Conservation (phyloP, 176 grass and related monocot species). For the Oryza meridionalis region DNA sequence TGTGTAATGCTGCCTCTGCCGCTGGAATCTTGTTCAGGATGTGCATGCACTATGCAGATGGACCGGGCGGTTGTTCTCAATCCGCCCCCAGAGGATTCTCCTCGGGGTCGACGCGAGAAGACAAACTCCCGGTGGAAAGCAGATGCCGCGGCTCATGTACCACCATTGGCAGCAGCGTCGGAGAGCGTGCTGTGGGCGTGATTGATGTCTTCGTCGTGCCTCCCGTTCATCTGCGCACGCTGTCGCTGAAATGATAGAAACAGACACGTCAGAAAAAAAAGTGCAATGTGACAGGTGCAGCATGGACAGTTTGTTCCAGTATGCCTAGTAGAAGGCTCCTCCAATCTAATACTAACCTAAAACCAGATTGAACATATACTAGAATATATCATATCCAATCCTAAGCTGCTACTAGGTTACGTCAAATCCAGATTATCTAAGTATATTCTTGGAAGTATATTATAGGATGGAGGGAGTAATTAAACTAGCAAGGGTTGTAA, state of each 20-base stretch:
- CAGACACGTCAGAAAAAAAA: constrained; percentile 15
- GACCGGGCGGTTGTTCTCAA: not conserved
- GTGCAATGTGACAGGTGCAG: not conserved
- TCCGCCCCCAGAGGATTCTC: constrained; percentile 41
- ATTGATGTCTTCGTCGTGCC: constrained; percentile 63
- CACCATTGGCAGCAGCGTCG: constrained; percentile 49
- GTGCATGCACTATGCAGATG: not conserved
- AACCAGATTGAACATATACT: too few species aligned
- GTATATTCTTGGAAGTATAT: too few species aligned
- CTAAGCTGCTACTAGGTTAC: too few species aligned
- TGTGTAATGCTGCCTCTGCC: not conserved
- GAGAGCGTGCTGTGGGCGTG: constrained; percentile 42
- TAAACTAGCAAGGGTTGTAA: too few species aligned
- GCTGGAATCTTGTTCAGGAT: constrained; percentile 27
- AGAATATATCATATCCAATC: too few species aligned
- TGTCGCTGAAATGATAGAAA: constrained; percentile 62
- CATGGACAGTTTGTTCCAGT: not conserved
- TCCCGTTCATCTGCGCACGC: constrained; percentile 83
- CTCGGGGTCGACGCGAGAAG: constrained; percentile 35
- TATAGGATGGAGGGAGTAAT: too few species aligned
- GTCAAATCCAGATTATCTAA: too few species aligned
- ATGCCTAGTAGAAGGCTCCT: constrained; percentile 12
- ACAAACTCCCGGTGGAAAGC: constrained; percentile 42
- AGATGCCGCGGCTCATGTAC: constrained; percentile 40
- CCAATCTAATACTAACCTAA: not conserved